A percentile compares a stretch with the other conserved stretches of the same genome.
These are phyloP conservation scores for Przewalskia tangutica DNA, from an alignment of 257 asterid species.

Conservation along the genomic window DNA sequence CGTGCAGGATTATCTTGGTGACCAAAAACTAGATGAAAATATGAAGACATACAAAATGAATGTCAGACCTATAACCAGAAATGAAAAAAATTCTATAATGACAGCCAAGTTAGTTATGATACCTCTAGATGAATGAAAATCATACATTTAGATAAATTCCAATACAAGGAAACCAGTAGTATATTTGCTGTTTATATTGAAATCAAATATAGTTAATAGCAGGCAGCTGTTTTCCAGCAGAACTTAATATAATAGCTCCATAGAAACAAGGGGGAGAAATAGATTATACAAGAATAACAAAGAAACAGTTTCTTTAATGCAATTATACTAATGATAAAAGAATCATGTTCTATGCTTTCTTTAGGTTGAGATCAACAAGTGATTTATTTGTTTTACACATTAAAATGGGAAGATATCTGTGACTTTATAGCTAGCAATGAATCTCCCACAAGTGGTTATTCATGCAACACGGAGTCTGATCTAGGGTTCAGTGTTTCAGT, in stretches of 20 bases:
- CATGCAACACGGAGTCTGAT: neutral
- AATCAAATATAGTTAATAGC: neutral
- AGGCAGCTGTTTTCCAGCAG: neutral
- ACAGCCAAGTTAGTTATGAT: neutral
- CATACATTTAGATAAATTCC: neutral
- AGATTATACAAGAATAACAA: neutral
- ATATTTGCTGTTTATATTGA: neutral
- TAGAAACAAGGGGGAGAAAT: neutral
- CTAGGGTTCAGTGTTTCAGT: neutral
- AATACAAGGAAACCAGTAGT: neutral
- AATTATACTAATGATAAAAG: neutral
- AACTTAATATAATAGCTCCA: neutral
- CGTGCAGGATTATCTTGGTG: constrained; percentile 71
- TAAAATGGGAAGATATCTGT: neutral
- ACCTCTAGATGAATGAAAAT: neutral
- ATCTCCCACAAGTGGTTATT: neutral
- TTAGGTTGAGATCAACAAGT: neutral
- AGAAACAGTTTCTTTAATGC: neutral
- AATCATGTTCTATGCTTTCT: neutral
- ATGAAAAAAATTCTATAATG: neutral
- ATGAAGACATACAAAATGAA: neutral
- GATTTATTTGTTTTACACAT: neutral
- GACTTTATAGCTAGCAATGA: neutral
- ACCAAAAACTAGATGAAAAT: constrained; percentile 54
- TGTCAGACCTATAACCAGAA: neutral